phyloP scores from a whole-genome alignment of 176 grass and related monocot species.

The Eleusine coracana region DNA sequence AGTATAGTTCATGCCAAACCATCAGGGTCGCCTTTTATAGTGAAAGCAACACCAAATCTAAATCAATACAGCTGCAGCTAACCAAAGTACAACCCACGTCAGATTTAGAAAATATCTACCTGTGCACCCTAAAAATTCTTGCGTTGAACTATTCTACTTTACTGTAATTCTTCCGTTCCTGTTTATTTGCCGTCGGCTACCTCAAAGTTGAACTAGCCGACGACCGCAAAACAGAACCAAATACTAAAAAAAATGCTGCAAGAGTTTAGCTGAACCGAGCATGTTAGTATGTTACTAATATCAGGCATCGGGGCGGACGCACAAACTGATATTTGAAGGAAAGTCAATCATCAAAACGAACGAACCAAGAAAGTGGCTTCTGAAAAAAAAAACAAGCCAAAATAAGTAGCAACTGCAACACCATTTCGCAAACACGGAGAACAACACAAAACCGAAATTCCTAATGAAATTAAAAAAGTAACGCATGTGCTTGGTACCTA shows the following conservation, averaged over 20 bases:
- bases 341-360: background rate
- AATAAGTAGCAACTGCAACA: background rate
- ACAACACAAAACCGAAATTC: background rate
- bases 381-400: too few species aligned
- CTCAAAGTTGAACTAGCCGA: too few species aligned
- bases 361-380: background rate
- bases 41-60: constrained; percentile 45
- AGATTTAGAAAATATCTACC: constrained; percentile 31
- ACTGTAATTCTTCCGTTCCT: background rate
- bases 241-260: background rate
- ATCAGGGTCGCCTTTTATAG: constrained; percentile 19
- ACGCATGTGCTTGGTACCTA: background rate
- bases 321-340: background rate
- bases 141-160: constrained; percentile 12
- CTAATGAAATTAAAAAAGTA: background rate
- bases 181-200: too few species aligned
- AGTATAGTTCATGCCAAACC: constrained; percentile 33
- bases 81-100: constrained; percentile 14
- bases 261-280: background rate
- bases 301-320: background rate
- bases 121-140: background rate
- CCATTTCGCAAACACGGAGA: background rate
- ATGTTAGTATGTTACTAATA: background rate
- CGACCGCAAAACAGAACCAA: too few species aligned
- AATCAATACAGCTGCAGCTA: constrained; percentile 32